Conservation (phyloP, 768 basidiomycete species). For the Zangia roseola region DNA sequence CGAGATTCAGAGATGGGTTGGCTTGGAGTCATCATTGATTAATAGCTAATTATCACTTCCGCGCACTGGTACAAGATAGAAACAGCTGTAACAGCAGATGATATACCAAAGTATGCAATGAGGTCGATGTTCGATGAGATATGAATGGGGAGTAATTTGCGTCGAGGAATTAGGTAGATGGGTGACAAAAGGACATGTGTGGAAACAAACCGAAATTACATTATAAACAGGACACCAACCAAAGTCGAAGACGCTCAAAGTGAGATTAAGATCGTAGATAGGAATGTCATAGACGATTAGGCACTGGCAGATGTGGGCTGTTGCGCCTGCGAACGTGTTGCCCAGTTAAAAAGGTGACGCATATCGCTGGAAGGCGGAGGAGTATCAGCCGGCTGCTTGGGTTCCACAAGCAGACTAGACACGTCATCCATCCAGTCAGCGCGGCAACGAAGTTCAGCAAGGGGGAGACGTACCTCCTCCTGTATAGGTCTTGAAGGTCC, state of each 20-base stretch:
- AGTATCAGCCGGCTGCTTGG: conserved; percentile 73
- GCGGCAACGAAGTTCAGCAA: background rate
- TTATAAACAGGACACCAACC: conserved; percentile 28
- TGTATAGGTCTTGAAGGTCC: conserved; percentile 83
- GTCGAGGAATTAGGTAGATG: conserved; percentile 27
- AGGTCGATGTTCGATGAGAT: conserved; percentile 26
- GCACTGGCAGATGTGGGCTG: conserved; percentile 39
- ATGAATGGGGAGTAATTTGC: conserved; percentile 21
- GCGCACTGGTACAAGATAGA: conserved; percentile 28
- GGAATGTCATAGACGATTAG: conserved; percentile 23
- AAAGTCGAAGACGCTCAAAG: conserved; percentile 13
- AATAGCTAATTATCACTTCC: conserved; percentile 21
- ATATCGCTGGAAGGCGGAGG: conserved; percentile 63
- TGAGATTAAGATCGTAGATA: conserved; percentile 13
- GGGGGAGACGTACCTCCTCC: conserved; percentile 61
- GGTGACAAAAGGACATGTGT: conserved; percentile 16
- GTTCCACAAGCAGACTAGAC: conserved; percentile 75
- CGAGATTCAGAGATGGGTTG: too few relatives aligned
- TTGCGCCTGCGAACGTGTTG: conserved; percentile 54
- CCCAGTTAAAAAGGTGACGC: conserved; percentile 80
- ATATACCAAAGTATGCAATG: conserved; percentile 28
- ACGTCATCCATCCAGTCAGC: conserved; percentile 1
- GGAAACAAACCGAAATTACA: conserved; percentile 25
- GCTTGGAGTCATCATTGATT: conserved; percentile 9
- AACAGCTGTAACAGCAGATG: conserved; percentile 29